Base-by-base conservation (phyloP, 495 filamentous ascomycete genomes). In the Recurvomyces mirabilis region DNA sequence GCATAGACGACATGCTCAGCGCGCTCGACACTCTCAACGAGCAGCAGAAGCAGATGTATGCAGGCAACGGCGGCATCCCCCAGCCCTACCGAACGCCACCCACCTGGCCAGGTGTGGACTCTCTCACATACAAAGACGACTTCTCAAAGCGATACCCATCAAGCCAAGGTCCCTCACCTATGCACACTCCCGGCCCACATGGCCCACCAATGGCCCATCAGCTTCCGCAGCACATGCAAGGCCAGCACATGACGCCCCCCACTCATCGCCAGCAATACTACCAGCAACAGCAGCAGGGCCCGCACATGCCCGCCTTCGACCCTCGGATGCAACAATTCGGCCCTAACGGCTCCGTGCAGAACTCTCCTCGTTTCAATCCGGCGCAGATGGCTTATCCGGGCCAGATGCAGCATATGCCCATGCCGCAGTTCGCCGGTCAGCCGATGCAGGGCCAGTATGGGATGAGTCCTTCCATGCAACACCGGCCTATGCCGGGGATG, bases 71-170 rank as follows among this genome's bases (percentile, higher is more conserved):
- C 20, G 84, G 84, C 15, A 76, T 95, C 23, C 76, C 77, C 23
- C 77, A 73, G 11, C 73, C 87, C 20, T 93, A 81, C 60, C 78
- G 80, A 38, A 93, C 87, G 0, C 70, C 66, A 11, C 87, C 87
- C 1, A 85, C 77, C 6, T 95, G 87, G 86, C 77, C 79, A 32
- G 73, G 73, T 25, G 74, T 73, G 28, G 74, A 82, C 46, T 77
- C 81, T 20, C 75, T 78, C 23, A 80, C 76, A 0, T 93, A 82
- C 62, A 69, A 72, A 23, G 74, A 87, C 40, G 78, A 82, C 64
- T 87, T 93, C 61, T 84, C 89, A 50, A 71, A 71, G 41, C 58
- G 73, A 12, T 65, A 70, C 4, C 62, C 68, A 31, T 59, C 63
- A n/a, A 60, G 64, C 25, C 68, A 72, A 3, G 63, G 76, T 2